Percentiles rank a stretch among this genome's conserved stretches.
phyloP scores from a whole-genome alignment of 768 basidiomycete genomes.

The Calocera cornea region DNA sequence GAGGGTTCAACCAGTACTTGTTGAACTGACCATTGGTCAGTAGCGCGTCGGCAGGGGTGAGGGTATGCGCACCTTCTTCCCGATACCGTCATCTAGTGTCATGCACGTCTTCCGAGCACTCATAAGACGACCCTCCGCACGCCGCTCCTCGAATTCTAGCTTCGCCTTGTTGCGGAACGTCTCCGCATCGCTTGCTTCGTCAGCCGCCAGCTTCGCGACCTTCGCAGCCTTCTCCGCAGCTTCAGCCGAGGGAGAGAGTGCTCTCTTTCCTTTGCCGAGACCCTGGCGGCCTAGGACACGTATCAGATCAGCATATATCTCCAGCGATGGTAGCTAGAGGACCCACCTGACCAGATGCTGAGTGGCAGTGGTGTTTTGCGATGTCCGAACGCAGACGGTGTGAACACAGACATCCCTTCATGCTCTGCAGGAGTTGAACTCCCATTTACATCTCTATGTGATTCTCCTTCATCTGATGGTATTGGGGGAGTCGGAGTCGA shows the following conservation, averaged over 20 bases:
- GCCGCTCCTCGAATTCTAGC: conserved; percentile 61
- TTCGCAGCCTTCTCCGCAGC: conserved; percentile 50
- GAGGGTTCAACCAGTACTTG: conserved; percentile 62
- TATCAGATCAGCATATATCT: background rate
- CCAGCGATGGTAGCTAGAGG: background rate
- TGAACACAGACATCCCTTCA: conserved; percentile 8
- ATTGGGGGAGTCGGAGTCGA: background rate
- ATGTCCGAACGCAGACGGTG: conserved; percentile 7
- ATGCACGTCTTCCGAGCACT: conserved; percentile 62
- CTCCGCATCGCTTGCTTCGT: conserved; percentile 29
- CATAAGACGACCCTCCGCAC: conserved; percentile 55
- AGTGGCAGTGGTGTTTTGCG: conserved; percentile 55
- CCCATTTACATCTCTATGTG: background rate
- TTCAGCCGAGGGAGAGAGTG: conserved; percentile 44
- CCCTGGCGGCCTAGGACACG: conserved; percentile 54
- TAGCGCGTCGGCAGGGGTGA: background rate
- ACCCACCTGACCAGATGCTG: conserved; percentile 70
- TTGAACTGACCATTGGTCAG: conserved; percentile 48
- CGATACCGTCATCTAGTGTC: conserved; percentile 46
- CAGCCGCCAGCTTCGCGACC: conserved; percentile 37
- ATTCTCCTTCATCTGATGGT: conserved; percentile 17
- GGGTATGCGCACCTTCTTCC: conserved; percentile 38
- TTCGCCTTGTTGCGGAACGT: conserved; percentile 58
- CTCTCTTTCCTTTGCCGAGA: conserved; percentile 42
- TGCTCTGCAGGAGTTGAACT: background rate